Conservation (phyloP, 352 stramenopile species). For the Pythium phragmitis region DNA sequence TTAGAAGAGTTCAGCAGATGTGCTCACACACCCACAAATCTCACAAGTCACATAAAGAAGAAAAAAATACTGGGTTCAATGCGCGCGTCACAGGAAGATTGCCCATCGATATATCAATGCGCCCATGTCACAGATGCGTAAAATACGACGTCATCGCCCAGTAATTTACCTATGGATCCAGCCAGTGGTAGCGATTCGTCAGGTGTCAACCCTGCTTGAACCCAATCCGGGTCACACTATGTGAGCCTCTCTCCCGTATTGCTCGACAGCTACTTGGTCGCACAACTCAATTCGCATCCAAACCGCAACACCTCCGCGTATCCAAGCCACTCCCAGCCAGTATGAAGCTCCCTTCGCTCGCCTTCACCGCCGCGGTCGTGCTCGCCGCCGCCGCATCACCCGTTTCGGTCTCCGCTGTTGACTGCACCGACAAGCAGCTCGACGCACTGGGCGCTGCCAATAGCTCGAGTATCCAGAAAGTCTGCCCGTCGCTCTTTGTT, state of each 20-base stretch:
- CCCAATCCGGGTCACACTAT: too few relatives aligned
- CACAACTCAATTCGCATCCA: neutral
- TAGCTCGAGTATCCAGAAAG: neutral
- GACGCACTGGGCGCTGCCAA: neutral
- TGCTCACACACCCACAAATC: too few relatives aligned
- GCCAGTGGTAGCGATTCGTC: too few relatives aligned
- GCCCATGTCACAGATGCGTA: neutral
- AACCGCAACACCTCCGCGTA: neutral
- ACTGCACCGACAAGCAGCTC: slow-evolving; percentile 14
- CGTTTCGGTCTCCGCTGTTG: neutral
- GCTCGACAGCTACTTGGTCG: neutral
- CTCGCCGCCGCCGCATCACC: neutral
- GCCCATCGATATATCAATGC: too few relatives aligned
- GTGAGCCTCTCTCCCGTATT: neutral
- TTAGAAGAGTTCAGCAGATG: too few relatives aligned
- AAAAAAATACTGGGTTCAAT: too few relatives aligned
- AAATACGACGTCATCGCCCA: neutral
- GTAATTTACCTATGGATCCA: neutral
- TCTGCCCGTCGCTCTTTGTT: slow-evolving; percentile 11
- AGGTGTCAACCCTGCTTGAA: too few relatives aligned
- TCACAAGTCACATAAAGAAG: too few relatives aligned
- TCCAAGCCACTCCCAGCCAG: neutral
- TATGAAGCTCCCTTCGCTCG: neutral
- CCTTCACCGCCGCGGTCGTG: neutral
- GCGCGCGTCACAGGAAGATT: too few relatives aligned